These are phyloP conservation scores for Nyctanthes arbortristis DNA, from an alignment of 257 asterid species.

Conservation along the genomic window DNA sequence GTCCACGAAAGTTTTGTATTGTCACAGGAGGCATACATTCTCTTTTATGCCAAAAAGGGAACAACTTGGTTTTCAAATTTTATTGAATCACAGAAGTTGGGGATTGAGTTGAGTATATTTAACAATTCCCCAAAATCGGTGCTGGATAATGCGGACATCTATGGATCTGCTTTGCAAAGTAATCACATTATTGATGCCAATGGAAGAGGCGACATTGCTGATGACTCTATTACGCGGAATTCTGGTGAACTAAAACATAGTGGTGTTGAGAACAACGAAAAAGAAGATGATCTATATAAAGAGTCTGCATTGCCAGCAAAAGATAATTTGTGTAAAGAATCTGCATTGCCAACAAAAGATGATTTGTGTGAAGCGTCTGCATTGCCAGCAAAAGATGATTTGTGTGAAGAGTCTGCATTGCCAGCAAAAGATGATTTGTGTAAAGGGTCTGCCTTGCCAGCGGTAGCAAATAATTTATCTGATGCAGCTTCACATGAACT, in stretches of 20 bases:
- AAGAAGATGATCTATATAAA: constrained; percentile 20
- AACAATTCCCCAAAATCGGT: constrained; percentile 87
- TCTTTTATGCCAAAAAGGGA: constrained; percentile 73
- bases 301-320: no score
- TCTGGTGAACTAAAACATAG: constrained; percentile 21
- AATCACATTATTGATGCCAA: constrained; percentile 22
- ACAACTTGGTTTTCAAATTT: constrained; percentile 73
- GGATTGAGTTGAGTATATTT: constrained; percentile 28
- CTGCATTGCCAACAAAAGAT: no score
- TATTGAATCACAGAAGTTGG: constrained; percentile 45
- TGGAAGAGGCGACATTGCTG: constrained; percentile 29
- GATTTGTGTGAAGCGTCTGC: no score
- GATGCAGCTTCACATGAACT: constrained; percentile 23
- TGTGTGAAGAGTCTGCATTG: no score
- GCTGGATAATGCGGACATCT: constrained; percentile 44
- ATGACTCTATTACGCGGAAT: constrained; percentile 24
- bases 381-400: constrained; percentile 6
- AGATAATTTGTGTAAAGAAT: no score
- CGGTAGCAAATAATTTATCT: constrained; percentile 21
- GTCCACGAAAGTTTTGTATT: constrained; percentile 69
- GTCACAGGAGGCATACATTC: constrained; percentile 86
- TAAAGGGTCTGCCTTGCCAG: constrained; percentile 26
- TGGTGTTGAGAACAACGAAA: constrained; percentile 24
- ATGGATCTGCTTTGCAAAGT: constrained; percentile 32
- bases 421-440: constrained; percentile 7